phyloP scores from a whole-genome alignment of 2,329 filamentous ascomycete species.

The Xylaria sp. region DNA sequence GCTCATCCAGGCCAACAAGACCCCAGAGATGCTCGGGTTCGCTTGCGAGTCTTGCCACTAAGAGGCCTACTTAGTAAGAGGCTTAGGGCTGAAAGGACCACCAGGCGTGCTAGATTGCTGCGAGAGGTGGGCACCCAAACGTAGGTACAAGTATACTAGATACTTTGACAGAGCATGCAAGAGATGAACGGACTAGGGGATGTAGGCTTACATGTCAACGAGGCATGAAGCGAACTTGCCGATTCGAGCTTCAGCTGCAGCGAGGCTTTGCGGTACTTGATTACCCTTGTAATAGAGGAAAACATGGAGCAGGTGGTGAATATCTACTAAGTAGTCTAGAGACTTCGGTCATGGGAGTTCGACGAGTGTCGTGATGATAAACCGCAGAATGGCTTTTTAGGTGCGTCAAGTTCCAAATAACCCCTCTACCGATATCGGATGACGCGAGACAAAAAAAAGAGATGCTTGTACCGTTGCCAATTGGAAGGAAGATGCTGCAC shows the following conservation, averaged over 20 bases:
- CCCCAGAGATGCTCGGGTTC: not conserved
- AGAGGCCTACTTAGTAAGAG: conserved; percentile 3
- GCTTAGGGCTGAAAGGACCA: conserved; percentile 20
- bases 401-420: not conserved
- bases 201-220: conserved; percentile 3
- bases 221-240: conserved; percentile 8
- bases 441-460: not conserved
- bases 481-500: not conserved
- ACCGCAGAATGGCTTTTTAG: not conserved
- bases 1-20: conserved; percentile 6
- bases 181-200: not conserved
- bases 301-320: not conserved
- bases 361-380: not conserved
- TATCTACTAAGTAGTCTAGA: too few relatives aligned
- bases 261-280: not conserved
- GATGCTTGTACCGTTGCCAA: not conserved
- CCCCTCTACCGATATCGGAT: conserved; percentile 10
- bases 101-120: not conserved
- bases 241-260: not conserved
- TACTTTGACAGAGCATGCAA: not conserved
- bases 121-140: not conserved
- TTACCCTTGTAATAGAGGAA: not conserved
- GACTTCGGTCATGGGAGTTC: not conserved
- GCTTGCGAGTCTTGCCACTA: not conserved
- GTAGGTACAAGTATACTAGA: not conserved